Conservation (phyloP, 2,329 filamentous ascomycete genomes). For the Blastomyces parvus region DNA sequence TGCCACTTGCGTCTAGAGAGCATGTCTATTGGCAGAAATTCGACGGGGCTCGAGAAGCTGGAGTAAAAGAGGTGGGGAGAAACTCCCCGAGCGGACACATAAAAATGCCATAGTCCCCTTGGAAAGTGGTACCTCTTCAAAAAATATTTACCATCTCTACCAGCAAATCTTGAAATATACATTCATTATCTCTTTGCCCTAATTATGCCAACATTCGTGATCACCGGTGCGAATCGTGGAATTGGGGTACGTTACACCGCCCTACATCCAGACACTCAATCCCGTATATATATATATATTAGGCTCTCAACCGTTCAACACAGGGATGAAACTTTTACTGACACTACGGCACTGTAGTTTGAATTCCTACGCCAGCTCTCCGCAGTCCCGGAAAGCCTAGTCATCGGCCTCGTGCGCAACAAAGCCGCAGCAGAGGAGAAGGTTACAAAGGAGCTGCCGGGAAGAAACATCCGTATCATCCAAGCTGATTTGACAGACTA, state of each 20-base stretch:
- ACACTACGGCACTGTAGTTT: conserved; percentile 30
- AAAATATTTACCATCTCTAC: too few relatives aligned
- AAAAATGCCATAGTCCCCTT: too few relatives aligned
- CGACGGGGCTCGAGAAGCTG: too few relatives aligned
- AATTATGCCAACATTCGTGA: conserved; percentile 19
- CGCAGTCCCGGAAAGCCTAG: conserved; percentile 33
- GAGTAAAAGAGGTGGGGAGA: too few relatives aligned
- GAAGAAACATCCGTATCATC: conserved; percentile 40
- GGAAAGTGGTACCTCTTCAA: too few relatives aligned
- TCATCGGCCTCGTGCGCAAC: conserved; percentile 43
- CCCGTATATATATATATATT: background rate
- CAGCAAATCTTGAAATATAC: background rate
- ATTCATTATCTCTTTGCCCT: background rate
- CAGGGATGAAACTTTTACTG: background rate
- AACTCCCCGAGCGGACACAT: too few relatives aligned
- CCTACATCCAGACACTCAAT: background rate
- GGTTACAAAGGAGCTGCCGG: conserved; percentile 29
- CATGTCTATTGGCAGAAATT: too few relatives aligned
- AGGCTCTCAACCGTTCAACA: background rate
- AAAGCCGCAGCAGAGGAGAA: conserved; percentile 38
- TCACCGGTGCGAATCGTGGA: conserved; percentile 21
- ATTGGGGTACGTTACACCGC: conserved; percentile 15
- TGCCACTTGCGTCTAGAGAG: too few relatives aligned
- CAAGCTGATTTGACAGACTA: conserved; percentile 38
- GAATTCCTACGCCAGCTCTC: conserved; percentile 44